Evolutionary conservation across 108 stramenopile genomes (phyloP).

Genomic region (Pseudonitzschia pungens): DNA sequence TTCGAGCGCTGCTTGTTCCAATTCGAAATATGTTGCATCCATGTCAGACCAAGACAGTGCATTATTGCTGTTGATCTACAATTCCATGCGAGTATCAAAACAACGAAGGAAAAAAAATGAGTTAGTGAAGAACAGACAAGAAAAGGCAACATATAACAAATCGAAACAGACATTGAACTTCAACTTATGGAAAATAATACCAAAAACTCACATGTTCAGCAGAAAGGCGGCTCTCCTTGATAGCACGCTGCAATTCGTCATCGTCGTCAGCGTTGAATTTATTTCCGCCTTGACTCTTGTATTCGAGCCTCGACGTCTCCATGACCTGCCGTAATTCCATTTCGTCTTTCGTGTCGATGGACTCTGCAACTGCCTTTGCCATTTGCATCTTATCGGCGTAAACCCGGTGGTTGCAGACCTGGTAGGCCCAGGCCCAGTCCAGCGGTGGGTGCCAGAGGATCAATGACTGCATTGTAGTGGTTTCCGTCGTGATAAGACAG

Average conservation of each 20-base stretch:
- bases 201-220: slow-evolving; percentile 32
- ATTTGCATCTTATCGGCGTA: slow-evolving; percentile 80
- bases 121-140: neutral
- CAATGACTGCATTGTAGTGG: slow-evolving; percentile 85
- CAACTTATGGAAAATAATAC: no score
- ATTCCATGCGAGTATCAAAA: neutral
- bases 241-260: slow-evolving; percentile 52
- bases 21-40: slow-evolving; percentile 78
- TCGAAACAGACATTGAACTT: neutral
- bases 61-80: slow-evolving; percentile 56
- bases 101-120: neutral
- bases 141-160: neutral
- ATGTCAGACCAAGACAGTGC: slow-evolving; percentile 71
- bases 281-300: neutral
- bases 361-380: slow-evolving; percentile 65
- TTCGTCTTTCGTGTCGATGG: slow-evolving; percentile 46
- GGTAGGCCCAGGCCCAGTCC: slow-evolving; percentile 80
- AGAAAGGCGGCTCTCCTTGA: slow-evolving; percentile 48
- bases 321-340: slow-evolving; percentile 51
- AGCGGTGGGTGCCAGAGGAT: slow-evolving; percentile 78
- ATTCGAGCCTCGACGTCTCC: slow-evolving; percentile 49
- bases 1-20: slow-evolving; percentile 78
- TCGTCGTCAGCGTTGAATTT: slow-evolving; percentile 11
- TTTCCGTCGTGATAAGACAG: slow-evolving; percentile 82
- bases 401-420: slow-evolving; percentile 73